Percentiles rank a stretch among this genome's conserved stretches.
Conservation (phyloP, 805 yeast species). For the Kuraishia molischiana region DNA sequence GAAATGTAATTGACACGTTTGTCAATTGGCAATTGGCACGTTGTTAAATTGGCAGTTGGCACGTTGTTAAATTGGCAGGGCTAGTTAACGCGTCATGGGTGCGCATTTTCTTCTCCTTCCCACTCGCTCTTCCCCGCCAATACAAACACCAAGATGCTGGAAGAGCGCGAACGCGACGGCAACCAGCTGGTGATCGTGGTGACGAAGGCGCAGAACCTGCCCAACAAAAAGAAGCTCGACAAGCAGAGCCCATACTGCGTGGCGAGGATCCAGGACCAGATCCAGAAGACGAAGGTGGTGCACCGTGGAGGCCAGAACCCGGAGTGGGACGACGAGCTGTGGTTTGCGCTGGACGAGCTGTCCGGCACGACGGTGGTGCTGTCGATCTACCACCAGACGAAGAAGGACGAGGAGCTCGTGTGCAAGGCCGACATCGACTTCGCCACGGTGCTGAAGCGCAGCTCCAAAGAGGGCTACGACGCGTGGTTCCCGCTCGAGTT, state of each 20-base stretch:
- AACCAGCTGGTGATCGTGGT: slow-evolving; percentile 67
- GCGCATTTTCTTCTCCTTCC: too few species aligned
- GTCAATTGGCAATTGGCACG: not conserved
- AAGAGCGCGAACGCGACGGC: slow-evolving; percentile 12
- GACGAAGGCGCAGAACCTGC: slow-evolving; percentile 74
- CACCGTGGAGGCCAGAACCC: slow-evolving; percentile 94
- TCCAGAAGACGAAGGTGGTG: slow-evolving; percentile 69
- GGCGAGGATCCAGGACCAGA: slow-evolving; percentile 70
- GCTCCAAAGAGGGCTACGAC: slow-evolving; percentile 70
- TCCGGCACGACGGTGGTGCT: slow-evolving; percentile 55
- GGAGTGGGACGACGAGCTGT: slow-evolving; percentile 68
- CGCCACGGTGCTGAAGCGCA: slow-evolving; percentile 56
- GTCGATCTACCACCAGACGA: slow-evolving; percentile 77
- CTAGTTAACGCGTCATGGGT: too few species aligned
- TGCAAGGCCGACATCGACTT: slow-evolving; percentile 78
- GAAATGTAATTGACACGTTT: too few species aligned
- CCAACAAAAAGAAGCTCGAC: slow-evolving; percentile 77
- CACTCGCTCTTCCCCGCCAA: too few species aligned
- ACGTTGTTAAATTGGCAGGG: too few species aligned
- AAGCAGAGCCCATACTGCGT: slow-evolving; percentile 92
- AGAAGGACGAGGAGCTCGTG: slow-evolving; percentile 77
- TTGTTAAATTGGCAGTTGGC: too few species aligned
- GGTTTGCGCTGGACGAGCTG: slow-evolving; percentile 57
- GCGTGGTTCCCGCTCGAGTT: slow-evolving; percentile 69
- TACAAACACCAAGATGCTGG: too few species aligned